Evolutionary conservation across 2,329 filamentous ascomycete genomes (phyloP).

Genomic region (Trichoderma simmonsii): DNA sequence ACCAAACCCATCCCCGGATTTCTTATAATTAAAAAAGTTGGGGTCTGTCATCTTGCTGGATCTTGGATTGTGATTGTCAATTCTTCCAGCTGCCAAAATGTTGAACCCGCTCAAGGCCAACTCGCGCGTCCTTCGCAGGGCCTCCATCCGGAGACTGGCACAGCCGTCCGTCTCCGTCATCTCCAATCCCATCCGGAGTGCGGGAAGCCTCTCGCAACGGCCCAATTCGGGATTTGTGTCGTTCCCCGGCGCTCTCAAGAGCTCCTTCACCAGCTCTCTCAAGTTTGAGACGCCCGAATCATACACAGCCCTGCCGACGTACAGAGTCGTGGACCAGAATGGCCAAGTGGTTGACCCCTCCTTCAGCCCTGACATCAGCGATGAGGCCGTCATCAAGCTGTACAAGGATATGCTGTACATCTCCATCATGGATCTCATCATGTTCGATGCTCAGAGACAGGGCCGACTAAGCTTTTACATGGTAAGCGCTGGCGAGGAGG

Average conservation of each 20-base stretch:
- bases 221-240: conserved; percentile 55
- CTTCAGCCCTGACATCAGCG: conserved; percentile 65
- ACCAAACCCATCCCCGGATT: background rate
- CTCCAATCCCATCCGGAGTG: conserved; percentile 32
- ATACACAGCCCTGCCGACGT: conserved; percentile 78
- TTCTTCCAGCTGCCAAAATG: background rate
- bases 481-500: conserved; percentile 93
- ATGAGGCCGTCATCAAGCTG: conserved; percentile 57
- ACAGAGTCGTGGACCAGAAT: conserved; percentile 86
- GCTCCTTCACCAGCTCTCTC: conserved; percentile 80
- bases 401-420: conserved; percentile 65
- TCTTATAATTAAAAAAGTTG: background rate
- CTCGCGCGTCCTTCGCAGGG: background rate
- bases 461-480: conserved; percentile 96
- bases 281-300: conserved; percentile 72
- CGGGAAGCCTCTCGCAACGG: conserved; percentile 53
- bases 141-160: conserved; percentile 5
- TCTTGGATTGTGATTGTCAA: background rate
- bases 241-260: conserved; percentile 96
- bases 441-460: conserved; percentile 97
- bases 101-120: conserved; percentile 6
- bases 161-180: conserved; percentile 1
- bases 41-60: background rate
- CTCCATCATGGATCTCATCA: conserved; percentile 91
- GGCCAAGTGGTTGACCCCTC: conserved; percentile 75